Conservation (phyloP, 2,329 filamentous ascomycete species). For the Cladosporium colombiae region DNA sequence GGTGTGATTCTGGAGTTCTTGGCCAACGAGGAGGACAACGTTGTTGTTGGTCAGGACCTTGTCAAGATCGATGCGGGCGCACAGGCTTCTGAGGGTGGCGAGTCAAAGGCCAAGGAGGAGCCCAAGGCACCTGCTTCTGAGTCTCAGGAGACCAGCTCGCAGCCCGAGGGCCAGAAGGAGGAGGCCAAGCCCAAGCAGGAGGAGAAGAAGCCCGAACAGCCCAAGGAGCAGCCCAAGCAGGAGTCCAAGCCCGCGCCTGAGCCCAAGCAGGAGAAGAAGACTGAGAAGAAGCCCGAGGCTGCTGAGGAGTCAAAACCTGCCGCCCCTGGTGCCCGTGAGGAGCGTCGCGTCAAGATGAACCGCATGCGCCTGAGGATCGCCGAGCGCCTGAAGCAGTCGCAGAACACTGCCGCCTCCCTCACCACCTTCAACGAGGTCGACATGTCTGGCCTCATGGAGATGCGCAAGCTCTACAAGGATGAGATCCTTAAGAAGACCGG, state of each 20-base stretch:
- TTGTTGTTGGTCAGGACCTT: slow-evolving; percentile 89
- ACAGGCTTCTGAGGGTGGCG: slow-evolving; percentile 52
- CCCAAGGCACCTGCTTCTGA: slow-evolving; percentile 61
- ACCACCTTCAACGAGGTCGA: slow-evolving; percentile 99
- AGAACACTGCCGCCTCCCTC: slow-evolving; percentile 95
- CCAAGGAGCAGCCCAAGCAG: slow-evolving; percentile 45
- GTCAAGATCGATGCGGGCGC: slow-evolving; percentile 81
- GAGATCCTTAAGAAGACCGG: slow-evolving; percentile 93
- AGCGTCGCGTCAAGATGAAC: slow-evolving; percentile 98
- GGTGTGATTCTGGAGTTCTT: slow-evolving; percentile 91
- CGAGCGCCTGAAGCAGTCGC: slow-evolving; percentile 97
- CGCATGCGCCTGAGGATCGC: slow-evolving; percentile 97
- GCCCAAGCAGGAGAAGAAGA: slow-evolving; percentile 44
- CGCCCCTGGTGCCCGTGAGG: slow-evolving; percentile 71
- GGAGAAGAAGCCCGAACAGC: slow-evolving; percentile 41
- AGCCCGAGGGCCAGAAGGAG: slow-evolving; percentile 54
- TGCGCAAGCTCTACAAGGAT: slow-evolving; percentile 96
- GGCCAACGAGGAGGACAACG: slow-evolving; percentile 91
- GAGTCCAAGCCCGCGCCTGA: slow-evolving; percentile 33
- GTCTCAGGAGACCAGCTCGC: slow-evolving; percentile 58
- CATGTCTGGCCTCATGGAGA: slow-evolving; percentile 96
- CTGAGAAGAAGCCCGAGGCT: slow-evolving; percentile 43
- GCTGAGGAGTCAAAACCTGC: slow-evolving; percentile 44
- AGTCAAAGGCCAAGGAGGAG: slow-evolving; percentile 55
- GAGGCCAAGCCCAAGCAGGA: slow-evolving; percentile 42